These are phyloP conservation scores for Erodium trifolium DNA, from an alignment of 441 rosid genomes.

Conservation along the genomic window DNA sequence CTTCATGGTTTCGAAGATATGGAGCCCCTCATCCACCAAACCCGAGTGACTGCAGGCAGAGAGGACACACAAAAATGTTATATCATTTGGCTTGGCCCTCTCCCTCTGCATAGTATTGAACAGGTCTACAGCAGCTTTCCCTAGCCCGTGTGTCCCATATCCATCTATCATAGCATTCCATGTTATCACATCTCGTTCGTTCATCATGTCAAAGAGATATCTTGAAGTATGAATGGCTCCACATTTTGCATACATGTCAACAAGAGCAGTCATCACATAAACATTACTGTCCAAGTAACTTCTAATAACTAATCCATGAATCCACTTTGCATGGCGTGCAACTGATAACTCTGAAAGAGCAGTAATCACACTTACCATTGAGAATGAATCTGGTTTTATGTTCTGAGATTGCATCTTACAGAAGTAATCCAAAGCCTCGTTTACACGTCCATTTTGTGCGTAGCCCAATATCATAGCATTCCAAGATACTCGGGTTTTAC, in stretches of 20 bases:
- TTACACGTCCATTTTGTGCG: constrained; percentile 48
- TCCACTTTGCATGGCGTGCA: constrained; percentile 56
- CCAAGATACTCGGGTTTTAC: constrained; percentile 57
- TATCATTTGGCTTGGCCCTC: constrained; percentile 42
- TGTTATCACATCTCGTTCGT: constrained; percentile 50
- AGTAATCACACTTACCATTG: constrained; percentile 57
- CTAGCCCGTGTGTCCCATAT: constrained; percentile 63
- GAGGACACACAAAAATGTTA: constrained; percentile 51
- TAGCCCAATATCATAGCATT: constrained; percentile 66
- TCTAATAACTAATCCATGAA: constrained; percentile 48
- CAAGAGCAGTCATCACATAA: constrained; percentile 50
- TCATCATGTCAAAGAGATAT: constrained; percentile 51
- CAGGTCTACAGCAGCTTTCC: constrained; percentile 47
- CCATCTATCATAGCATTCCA: constrained; percentile 79
- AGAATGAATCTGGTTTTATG: constrained; percentile 49
- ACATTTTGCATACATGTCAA: constrained; percentile 71
- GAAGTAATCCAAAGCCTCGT: constrained; percentile 47
- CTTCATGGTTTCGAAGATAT: constrained; percentile 41
- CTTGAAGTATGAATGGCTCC: constrained; percentile 54
- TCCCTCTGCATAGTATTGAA: constrained; percentile 45
- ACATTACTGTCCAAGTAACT: constrained; percentile 39
- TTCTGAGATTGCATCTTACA: constrained; percentile 32
- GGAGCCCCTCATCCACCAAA: constrained; percentile 51
- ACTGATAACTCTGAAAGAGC: constrained; percentile 57
- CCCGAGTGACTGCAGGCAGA: constrained; percentile 80